Conservation (phyloP, 1,284 basidiomycete genomes). For the Termitomyces sp. region DNA sequence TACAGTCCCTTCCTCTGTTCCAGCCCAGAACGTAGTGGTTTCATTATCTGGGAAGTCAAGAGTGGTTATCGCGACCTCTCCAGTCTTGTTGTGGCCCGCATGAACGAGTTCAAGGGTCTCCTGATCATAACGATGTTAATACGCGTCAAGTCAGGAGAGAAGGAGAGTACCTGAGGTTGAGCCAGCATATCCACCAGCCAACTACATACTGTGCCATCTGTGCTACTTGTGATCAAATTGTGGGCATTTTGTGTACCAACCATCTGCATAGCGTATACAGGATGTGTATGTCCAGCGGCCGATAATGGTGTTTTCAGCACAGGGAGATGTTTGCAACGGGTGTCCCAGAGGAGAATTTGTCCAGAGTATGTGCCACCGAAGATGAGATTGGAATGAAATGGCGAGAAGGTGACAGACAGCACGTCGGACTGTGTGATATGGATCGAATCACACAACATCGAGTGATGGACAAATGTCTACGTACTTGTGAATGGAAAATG, state of each 20-base stretch:
- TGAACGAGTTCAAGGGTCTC: conserved; percentile 89
- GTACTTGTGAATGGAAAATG: conserved; percentile 92
- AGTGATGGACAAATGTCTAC: conserved; percentile 17
- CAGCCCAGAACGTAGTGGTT: conserved; percentile 93
- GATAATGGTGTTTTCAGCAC: conserved; percentile 96
- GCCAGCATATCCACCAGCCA: conserved; percentile 99
- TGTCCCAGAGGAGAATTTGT: conserved; percentile 98
- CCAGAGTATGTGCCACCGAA: conserved; percentile 98
- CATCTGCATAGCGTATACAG: conserved; percentile 96
- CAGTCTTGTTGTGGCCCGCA: conserved; percentile 88
- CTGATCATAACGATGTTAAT: conserved; percentile 31
- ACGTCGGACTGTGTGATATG: conserved; percentile 77
- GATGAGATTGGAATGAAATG: conserved; percentile 95
- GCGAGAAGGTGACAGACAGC: conserved; percentile 92
- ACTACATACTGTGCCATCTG: conserved; percentile 94
- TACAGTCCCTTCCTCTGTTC: conserved; percentile 95
- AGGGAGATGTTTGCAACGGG: conserved; percentile 92
- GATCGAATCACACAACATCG: not conserved
- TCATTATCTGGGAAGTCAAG: conserved; percentile 94
- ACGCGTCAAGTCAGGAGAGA: conserved; percentile 9
- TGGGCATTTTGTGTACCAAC: conserved; percentile 98
- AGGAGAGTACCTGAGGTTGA: conserved; percentile 73
- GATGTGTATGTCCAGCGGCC: conserved; percentile 94
- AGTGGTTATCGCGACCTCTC: conserved; percentile 91
- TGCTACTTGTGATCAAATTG: conserved; percentile 92